phyloP scores from a whole-genome alignment of 176 grass and related monocot genomes.

The Cymbopogon citratus region DNA sequence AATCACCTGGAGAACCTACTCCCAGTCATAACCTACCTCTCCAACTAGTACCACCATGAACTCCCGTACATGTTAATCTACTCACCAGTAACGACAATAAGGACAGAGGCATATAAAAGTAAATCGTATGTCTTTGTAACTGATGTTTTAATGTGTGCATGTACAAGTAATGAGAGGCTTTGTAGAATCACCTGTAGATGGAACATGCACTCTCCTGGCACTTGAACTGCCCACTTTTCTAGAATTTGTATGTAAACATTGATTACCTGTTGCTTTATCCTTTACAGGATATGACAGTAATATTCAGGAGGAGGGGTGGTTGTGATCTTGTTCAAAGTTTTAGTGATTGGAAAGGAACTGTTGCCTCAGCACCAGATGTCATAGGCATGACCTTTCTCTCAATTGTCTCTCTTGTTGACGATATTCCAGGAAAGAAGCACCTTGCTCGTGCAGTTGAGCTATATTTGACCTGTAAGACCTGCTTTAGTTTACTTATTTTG shows the following conservation, averaged over 20 bases:
- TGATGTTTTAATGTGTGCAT: neutral
- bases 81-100: neutral
- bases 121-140: neutral
- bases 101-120: neutral
- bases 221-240: neutral
- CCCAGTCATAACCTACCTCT: neutral
- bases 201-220: neutral
- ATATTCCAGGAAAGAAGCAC: constrained; percentile 65
- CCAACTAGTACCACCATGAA: neutral
- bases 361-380: constrained; percentile 84
- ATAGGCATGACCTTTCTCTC: constrained; percentile 92
- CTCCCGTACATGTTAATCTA: neutral
- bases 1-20: neutral
- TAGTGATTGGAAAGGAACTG: constrained; percentile 70
- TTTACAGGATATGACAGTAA: constrained; percentile 93
- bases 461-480: constrained; percentile 83
- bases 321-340: constrained; percentile 91
- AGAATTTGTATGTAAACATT: neutral
- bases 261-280: constrained; percentile 5
- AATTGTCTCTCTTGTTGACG: constrained; percentile 80
- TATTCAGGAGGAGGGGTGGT: constrained; percentile 97
- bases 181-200: neutral
- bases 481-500: constrained; percentile 13
- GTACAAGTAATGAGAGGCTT: neutral
- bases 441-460: constrained; percentile 83